Conservation (phyloP, 1,284 basidiomycete genomes). For the Leccinum huronense region DNA sequence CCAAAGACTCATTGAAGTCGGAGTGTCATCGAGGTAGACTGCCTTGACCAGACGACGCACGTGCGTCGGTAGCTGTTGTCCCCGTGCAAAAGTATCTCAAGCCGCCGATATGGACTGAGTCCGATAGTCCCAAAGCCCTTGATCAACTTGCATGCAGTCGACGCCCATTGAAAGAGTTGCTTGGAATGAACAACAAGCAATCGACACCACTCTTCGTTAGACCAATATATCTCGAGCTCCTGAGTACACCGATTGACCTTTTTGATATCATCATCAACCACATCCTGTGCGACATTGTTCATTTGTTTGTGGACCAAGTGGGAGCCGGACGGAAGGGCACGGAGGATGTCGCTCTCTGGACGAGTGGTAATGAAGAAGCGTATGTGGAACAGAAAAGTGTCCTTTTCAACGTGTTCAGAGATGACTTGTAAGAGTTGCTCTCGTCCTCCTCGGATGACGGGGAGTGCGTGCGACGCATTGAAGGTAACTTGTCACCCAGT, state of each 20-base stretch:
- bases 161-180: neutral
- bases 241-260: neutral
- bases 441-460: constrained; percentile 54
- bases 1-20: too few relatives aligned
- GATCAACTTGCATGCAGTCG: neutral
- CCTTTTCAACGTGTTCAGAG: neutral
- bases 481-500: constrained; percentile 65
- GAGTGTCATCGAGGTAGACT: too few relatives aligned
- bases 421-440: neutral
- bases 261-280: neutral
- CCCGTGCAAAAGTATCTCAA: neutral
- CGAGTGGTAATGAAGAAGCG: neutral
- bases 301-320: neutral
- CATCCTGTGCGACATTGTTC: neutral
- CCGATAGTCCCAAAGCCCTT: neutral
- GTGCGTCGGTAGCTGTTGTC: too few relatives aligned
- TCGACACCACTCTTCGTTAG: neutral
- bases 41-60: too few relatives aligned
- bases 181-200: neutral
- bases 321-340: neutral
- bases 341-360: neutral
- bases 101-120: too few relatives aligned
- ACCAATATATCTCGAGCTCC: neutral
- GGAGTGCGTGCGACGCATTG: constrained; percentile 47
- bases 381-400: neutral